These are phyloP conservation scores for Erysimum cheiri DNA, from an alignment of 441 rosid genomes.

Conservation along the genomic window DNA sequence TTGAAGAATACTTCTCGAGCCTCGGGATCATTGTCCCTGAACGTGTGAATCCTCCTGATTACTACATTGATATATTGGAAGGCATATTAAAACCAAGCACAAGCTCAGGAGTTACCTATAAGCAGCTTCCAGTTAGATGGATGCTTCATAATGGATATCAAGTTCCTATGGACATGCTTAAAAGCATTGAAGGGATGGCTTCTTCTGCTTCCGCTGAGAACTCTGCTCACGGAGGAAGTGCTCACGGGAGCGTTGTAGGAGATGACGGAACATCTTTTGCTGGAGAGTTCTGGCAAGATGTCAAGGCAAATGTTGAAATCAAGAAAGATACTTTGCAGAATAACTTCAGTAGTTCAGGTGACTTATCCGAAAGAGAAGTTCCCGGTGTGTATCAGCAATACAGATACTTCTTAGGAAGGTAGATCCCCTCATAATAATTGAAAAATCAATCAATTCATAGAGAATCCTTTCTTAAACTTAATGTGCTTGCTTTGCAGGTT, in stretches of 20 bases:
- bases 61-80: constrained; percentile 93
- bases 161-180: constrained; percentile 90
- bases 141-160: constrained; percentile 95
- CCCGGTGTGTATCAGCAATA: constrained; percentile 74
- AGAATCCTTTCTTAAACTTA: constrained; percentile 1
- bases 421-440: constrained; percentile 9
- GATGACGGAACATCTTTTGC: constrained; percentile 68
- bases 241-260: constrained; percentile 49
- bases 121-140: constrained; percentile 93
- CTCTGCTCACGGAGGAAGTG: constrained; percentile 51
- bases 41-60: constrained; percentile 93
- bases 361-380: constrained; percentile 69
- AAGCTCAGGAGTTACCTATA: constrained; percentile 59
- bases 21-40: constrained; percentile 90
- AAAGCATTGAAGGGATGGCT: constrained; percentile 57
- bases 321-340: constrained; percentile 66
- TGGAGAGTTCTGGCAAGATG: constrained; percentile 83
- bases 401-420: constrained; percentile 96
- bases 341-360: constrained; percentile 58
- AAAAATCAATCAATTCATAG: neutral
- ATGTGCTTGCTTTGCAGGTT: constrained; percentile 57
- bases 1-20: constrained; percentile 82
- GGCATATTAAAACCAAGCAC: constrained; percentile 74
- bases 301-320: constrained; percentile 61
- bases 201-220: constrained; percentile 52